Base-by-base conservation (phyloP, 306 rosid species). In the Lathyrus sativus region DNA sequence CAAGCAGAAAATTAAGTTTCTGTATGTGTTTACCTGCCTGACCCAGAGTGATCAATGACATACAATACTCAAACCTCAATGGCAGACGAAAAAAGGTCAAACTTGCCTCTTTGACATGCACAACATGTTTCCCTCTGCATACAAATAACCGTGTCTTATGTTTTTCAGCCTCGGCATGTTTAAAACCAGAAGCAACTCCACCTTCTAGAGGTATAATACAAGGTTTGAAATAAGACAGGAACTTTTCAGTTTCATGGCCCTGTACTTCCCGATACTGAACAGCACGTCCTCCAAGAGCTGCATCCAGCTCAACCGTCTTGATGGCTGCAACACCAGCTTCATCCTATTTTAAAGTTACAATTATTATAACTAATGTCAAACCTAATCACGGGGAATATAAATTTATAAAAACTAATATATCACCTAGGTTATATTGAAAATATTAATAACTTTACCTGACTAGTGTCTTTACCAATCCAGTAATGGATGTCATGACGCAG, bases 201-300 rank as follows among this genome's bases (percentile, higher is more conserved):
- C 99, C 99, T 81, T 95, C 86, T 85, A 76, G 92, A 71, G 97
- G 99, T 81, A 95, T 95, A 76, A 95, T 90, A 74, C 99, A 95
- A 29, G 97, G 99, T 80, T 83, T 95, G 65, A 95, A 95, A 80
- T 86, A 87, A 14, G 99, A 95, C 37, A 90, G 81, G 74, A 95
- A 90, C 67, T 91, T 95, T 42, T 88, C 96, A 3, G 96, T 95
- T 80, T 95, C 99, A 28, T 87, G 91, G 80, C 99, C 99, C 74
- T 95, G 97, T 67, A 86, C 85, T 84, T 95, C 99, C 18, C 99
- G 97, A 67, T 91, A 91, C 80, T 95, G 99, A 75, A 95, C 97
- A 56, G 99, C 99, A 53, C 97, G 97, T 65, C 99, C 99, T 73
- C 99, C 99, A 44, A 95, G 92, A 75, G 92, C 84, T 78, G 99